These are phyloP conservation scores for Edaphochlamys debaryana DNA, from an alignment of 139 green algal genomes.

Conservation along the genomic window DNA sequence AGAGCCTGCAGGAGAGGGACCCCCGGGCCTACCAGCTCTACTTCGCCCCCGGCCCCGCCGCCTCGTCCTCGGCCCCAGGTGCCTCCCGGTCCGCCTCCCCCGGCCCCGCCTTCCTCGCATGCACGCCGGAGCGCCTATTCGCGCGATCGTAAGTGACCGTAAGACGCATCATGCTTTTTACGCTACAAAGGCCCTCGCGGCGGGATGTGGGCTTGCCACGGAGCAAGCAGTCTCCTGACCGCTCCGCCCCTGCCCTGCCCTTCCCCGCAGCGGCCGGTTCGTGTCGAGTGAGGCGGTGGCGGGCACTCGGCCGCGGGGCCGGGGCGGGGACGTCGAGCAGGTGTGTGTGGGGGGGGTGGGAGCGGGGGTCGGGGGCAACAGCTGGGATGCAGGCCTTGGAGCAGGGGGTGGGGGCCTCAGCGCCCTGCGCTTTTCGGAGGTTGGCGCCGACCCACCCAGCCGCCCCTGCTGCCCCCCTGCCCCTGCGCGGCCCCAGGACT, in stretches of 20 bases:
- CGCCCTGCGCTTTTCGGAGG: too few species aligned
- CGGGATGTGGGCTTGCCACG: too few species aligned
- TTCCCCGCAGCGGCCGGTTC: slow-evolving; percentile 65
- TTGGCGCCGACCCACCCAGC: too few species aligned
- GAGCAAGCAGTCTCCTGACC: too few species aligned
- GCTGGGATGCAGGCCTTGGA: too few species aligned
- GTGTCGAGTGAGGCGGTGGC: slow-evolving; percentile 94
- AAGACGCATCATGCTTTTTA: too few species aligned
- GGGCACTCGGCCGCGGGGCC: slow-evolving; percentile 83
- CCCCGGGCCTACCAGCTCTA: slow-evolving; percentile 90
- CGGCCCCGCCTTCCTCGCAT: slow-evolving; percentile 86
- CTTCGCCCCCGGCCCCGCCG: slow-evolving; percentile 17
- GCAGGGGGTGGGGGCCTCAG: too few species aligned
- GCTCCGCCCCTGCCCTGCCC: too few species aligned
- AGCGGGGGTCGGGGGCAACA: neutral
- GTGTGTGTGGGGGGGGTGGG: neutral
- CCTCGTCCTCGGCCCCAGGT: neutral
- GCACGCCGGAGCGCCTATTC: slow-evolving; percentile 95
- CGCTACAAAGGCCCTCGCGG: too few species aligned
- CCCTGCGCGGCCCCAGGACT: too few species aligned
- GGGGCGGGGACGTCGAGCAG: slow-evolving; percentile 52
- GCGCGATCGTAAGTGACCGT: too few species aligned
- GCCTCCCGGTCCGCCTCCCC: neutral
- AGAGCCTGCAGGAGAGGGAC: slow-evolving; percentile 77
- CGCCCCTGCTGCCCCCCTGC: too few species aligned